These are phyloP conservation scores for Arthroderma sp. DNA, from an alignment of 2,329 filamentous ascomycete species.

Conservation along the genomic window DNA sequence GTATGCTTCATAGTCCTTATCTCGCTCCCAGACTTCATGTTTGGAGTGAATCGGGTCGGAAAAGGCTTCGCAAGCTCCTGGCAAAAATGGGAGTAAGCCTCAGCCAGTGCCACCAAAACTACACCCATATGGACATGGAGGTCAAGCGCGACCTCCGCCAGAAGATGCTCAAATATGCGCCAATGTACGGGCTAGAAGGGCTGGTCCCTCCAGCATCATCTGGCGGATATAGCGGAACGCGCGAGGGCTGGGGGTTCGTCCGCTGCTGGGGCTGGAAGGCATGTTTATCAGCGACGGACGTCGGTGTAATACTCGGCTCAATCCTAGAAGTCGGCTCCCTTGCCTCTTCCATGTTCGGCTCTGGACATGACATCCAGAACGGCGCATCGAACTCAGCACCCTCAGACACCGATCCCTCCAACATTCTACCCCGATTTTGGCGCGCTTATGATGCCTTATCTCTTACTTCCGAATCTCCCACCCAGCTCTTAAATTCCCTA, in stretches of 20 bases:
- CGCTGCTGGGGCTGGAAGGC: conserved; percentile 96
- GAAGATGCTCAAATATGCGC: conserved; percentile 80
- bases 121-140: conserved; percentile 97
- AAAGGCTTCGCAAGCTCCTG: conserved; percentile 80
- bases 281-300: conserved; percentile 82
- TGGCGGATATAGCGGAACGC: conserved; percentile 55
- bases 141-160: conserved; percentile 76
- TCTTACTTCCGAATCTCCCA: conserved; percentile 31
- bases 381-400: conserved; percentile 7
- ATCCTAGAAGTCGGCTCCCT: conserved; percentile 71
- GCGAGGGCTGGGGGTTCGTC: conserved; percentile 94
- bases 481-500: conserved; percentile 56
- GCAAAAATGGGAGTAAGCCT: conserved; percentile 97
- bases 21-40: conserved; percentile 83
- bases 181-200: conserved; percentile 84
- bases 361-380: conserved; percentile 12
- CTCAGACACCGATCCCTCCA: conserved; percentile 16
- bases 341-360: conserved; percentile 16
- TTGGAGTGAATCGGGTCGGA: conserved; percentile 81
- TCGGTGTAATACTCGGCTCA: conserved; percentile 82
- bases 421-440: conserved; percentile 39
- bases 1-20: conserved; percentile 95
- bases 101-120: conserved; percentile 86
- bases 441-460: conserved; percentile 46
- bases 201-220: conserved; percentile 70